Evolutionary conservation across 768 basidiomycete genomes (phyloP).

Genomic region (Rhodosporidiobolus odoratus): DNA sequence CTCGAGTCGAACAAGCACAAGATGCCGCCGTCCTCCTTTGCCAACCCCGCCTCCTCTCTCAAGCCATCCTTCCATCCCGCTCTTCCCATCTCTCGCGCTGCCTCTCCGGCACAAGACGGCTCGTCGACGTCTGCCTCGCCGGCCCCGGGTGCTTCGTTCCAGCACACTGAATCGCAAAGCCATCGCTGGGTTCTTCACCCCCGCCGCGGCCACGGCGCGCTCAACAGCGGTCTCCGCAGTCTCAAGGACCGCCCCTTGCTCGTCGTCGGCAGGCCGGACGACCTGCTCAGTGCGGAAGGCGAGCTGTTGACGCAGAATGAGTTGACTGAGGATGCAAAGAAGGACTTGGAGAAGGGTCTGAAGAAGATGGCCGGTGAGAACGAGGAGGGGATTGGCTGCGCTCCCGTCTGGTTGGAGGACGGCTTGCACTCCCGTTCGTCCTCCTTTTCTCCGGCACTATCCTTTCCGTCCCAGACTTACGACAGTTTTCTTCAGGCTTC

Average conservation of each 20-base stretch:
- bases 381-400: conserved; percentile 61
- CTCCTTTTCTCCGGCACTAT: background rate
- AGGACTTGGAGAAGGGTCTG: conserved; percentile 63
- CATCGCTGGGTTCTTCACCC: conserved; percentile 66
- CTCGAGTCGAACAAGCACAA: conserved; percentile 11
- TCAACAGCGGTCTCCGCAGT: conserved; percentile 86
- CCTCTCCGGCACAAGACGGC: conserved; percentile 13
- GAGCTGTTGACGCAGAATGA: conserved; percentile 47
- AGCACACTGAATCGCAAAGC: conserved; percentile 9
- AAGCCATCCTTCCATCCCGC: conserved; percentile 30
- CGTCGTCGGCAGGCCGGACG: conserved; percentile 90
- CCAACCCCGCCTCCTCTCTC: conserved; percentile 25
- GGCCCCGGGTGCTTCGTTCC: no score
- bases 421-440: conserved; percentile 60
- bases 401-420: conserved; percentile 87
- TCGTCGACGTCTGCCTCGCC: background rate
- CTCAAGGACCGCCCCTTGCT: conserved; percentile 84
- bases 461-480: background rate
- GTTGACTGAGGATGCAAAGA: conserved; percentile 61
- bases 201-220: conserved; percentile 85
- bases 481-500: conserved; percentile 18
- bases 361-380: conserved; percentile 54
- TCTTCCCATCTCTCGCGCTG: conserved; percentile 25
- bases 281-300: conserved; percentile 57
- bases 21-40: conserved; percentile 32